Conservation (phyloP, 1,139 yeast species). For the Blastobotrys buckinghamii region DNA sequence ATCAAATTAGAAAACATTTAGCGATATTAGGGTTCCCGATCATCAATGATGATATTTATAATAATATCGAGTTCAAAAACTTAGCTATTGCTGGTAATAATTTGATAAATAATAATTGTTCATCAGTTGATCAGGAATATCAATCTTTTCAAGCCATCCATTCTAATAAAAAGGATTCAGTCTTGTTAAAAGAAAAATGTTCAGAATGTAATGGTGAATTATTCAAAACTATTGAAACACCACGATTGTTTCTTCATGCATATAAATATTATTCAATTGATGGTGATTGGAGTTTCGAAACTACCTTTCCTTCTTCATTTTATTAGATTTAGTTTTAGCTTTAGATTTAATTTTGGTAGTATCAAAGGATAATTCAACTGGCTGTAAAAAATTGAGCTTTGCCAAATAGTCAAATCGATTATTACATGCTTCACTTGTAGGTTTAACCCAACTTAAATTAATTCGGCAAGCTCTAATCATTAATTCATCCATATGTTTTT, state of each 20-base stretch:
- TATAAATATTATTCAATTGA: conserved; percentile 53
- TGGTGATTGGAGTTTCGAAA: conserved; percentile 51
- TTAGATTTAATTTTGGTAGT: not conserved
- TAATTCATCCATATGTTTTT: conserved; percentile 32
- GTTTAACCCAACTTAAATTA: conserved; percentile 30
- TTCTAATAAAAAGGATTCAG: not conserved
- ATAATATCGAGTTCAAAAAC: conserved; percentile 65
- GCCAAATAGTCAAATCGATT: not conserved
- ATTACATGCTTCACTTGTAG: conserved; percentile 11
- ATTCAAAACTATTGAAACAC: conserved; percentile 82
- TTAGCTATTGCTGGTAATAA: conserved; percentile 5
- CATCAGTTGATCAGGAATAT: not conserved
- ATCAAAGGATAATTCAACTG: not conserved
- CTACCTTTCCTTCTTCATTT: not conserved
- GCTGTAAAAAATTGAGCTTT: not conserved
- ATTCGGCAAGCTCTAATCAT: conserved; percentile 32
- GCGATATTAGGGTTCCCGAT: conserved; percentile 84
- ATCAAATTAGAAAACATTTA: conserved; percentile 87
- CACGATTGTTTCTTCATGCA: conserved; percentile 86
- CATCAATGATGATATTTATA: conserved; percentile 86
- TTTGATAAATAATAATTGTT: not conserved
- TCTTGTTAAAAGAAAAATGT: conserved; percentile 46
- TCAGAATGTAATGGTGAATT: conserved; percentile 61
- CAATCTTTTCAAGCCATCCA: not conserved
- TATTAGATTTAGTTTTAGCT: not conserved